A percentile compares a stretch with the other conserved stretches of the same genome.
Evolutionary conservation across 163 green algal species (phyloP).

Genomic region (Picocystis sp.): DNA sequence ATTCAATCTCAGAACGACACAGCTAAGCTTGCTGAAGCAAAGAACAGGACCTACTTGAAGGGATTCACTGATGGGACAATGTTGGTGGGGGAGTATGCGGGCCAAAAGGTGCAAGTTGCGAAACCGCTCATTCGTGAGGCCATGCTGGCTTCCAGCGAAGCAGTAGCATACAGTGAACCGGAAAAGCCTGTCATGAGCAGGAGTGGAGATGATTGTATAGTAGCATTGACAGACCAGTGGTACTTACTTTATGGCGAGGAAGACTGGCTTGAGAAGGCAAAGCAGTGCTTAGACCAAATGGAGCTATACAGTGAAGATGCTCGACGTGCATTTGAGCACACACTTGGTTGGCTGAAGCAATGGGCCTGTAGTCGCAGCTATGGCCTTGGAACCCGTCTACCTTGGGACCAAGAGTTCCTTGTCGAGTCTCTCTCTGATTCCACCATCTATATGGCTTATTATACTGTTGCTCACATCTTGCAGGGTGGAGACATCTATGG

Average conservation of each 20-base stretch:
- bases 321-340: conserved; percentile 64
- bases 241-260: conserved; percentile 91
- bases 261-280: conserved; percentile 56
- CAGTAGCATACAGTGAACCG: conserved; percentile 58
- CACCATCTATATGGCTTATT: conserved; percentile 99
- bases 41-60: conserved; percentile 91
- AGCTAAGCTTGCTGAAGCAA: conserved; percentile 89
- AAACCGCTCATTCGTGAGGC: conserved; percentile 76
- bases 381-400: conserved; percentile 85
- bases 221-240: conserved; percentile 98
- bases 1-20: conserved; percentile 88
- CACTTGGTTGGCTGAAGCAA: conserved; percentile 85
- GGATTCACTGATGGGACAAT: conserved; percentile 93
- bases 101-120: conserved; percentile 69
- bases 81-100: conserved; percentile 60
- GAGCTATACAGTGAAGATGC: conserved; percentile 56
- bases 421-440: conserved; percentile 95
- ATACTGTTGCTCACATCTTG: conserved; percentile 67
- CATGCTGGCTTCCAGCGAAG: conserved; percentile 48
- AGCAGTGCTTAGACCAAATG: conserved; percentile 49
- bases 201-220: conserved; percentile 88
- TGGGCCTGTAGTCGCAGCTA: conserved; percentile 94
- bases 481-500: conserved; percentile 83
- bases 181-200: conserved; percentile 64
- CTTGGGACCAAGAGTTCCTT: conserved; percentile 90